Conservation (phyloP, 345 rosid genomes). For the Heritiera littoralis region DNA sequence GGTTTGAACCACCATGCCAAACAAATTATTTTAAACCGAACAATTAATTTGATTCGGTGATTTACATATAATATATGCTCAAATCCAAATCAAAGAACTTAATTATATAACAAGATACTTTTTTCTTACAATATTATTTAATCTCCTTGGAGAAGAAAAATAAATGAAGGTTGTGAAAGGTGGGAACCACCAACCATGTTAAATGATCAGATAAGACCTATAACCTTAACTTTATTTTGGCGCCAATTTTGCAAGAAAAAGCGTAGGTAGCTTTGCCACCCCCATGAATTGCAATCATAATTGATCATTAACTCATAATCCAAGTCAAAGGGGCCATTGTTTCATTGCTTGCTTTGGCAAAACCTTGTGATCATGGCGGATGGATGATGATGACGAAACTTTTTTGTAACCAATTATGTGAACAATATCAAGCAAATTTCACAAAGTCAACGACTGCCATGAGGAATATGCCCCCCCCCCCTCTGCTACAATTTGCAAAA, state of each 20-base stretch:
- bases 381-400: background rate
- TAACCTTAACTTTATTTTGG: slow-evolving; percentile 23
- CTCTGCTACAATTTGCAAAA: background rate
- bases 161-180: background rate
- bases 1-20: too few species aligned
- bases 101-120: background rate
- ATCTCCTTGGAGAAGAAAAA: background rate
- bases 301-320: background rate
- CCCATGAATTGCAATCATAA: slow-evolving; percentile 13
- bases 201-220: background rate
- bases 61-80: too few species aligned
- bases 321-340: slow-evolving; percentile 20
- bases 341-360: background rate
- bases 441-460: slow-evolving; percentile 11
- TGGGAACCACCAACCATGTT: background rate
- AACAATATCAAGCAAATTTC: background rate
- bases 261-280: background rate
- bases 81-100: too few species aligned
- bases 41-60: too few species aligned
- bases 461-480: background rate
- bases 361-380: slow-evolving; percentile 10
- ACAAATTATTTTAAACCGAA: too few species aligned
- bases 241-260: slow-evolving; percentile 18
- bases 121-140: background rate
- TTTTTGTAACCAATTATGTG: slow-evolving; percentile 4